phyloP scores from a whole-genome alignment of 2,329 filamentous ascomycete species.

The Arthrinium puccinioides region DNA sequence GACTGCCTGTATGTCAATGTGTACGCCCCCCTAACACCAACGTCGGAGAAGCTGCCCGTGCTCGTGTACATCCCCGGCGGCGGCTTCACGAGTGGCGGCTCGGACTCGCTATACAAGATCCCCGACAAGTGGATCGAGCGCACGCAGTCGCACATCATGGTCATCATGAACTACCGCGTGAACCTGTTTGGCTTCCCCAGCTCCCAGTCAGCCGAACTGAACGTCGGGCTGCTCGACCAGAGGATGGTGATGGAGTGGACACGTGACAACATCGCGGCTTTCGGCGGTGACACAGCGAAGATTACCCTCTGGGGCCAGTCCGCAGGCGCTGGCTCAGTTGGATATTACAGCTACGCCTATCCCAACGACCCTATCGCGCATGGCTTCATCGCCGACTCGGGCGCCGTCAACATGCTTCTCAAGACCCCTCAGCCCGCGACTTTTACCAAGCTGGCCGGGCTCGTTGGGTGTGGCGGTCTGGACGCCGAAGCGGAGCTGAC shows the following conservation, averaged over 20 bases:
- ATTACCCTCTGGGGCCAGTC: conserved; percentile 8
- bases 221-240: conserved; percentile 42
- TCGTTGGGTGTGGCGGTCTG: conserved; percentile 15
- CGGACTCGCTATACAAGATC: conserved; percentile 2
- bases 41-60: conserved; percentile 11
- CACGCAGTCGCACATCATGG: conserved; percentile 3
- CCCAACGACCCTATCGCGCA: conserved; percentile 23
- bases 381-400: conserved; percentile 23
- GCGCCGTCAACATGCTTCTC: conserved; percentile 27
- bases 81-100: conserved; percentile 6
- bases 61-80: conserved; percentile 17
- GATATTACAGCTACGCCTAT: conserved; percentile 6
- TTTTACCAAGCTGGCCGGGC: conserved; percentile 16
- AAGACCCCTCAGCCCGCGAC: conserved; percentile 22
- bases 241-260: conserved; percentile 30
- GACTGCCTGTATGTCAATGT: conserved; percentile 19
- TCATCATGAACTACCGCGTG: neutral
- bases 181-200: conserved; percentile 23
- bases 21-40: conserved; percentile 10
- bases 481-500: conserved; percentile 12
- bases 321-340: conserved; percentile 4
- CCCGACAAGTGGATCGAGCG: conserved; percentile 4
- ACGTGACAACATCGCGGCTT: conserved; percentile 2
- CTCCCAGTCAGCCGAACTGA: conserved; percentile 20
- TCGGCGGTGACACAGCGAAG: neutral